Evolutionary conservation across 495 filamentous ascomycete genomes (phyloP), one percentile per base, ranked within the genome.

Genomic region (Glutinoglossum americanum): DNA sequence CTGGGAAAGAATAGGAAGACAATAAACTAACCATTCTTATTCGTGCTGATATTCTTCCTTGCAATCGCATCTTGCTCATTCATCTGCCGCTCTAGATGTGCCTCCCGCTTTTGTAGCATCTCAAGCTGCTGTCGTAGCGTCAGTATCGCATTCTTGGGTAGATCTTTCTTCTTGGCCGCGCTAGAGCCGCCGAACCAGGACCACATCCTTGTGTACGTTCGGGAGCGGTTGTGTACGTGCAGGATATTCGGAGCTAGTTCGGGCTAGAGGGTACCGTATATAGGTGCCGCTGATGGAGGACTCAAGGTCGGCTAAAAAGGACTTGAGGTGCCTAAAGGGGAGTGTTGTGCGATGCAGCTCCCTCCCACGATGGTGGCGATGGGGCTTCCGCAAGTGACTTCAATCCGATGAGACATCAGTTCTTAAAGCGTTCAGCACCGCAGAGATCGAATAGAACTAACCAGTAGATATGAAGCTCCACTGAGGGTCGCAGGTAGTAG

Each of bases 51-150:
- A 62, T 89, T 80, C 75, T 95, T 95, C 71, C 85, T 76, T n/a
- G 92, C 93, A 60, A 89, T 76, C 39, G 78, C 75, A 67, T 97
- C 92, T 67, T 99, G 92, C 69, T 97, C 89, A 17, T 82, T 81
- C 72, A 96, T 94, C 73, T 92, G 89, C 60, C 76, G 81, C 68
- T 89, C 84, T 48, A 96, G 72, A 66, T 97, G 87, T 66, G 77
- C 83, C 73, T 99, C 89, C 48, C 93, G 76, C 78, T 99, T 99
- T 71, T 93, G 87, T 61, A 99, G 77, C 90, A 96, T 95, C 61
- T 94, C 89, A 27, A 97, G 76, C 76, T 95, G 89, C 63, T 81
- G 74, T 58, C 92, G 83, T 63, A 99, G 74, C 61, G 77, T 76
- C 47, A 99, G 76, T 62, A 99, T 99, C 59, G 93, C 92, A 74